Conservation (phyloP, 78 protist genomes). For the Dictyostelium purpureum region DNA sequence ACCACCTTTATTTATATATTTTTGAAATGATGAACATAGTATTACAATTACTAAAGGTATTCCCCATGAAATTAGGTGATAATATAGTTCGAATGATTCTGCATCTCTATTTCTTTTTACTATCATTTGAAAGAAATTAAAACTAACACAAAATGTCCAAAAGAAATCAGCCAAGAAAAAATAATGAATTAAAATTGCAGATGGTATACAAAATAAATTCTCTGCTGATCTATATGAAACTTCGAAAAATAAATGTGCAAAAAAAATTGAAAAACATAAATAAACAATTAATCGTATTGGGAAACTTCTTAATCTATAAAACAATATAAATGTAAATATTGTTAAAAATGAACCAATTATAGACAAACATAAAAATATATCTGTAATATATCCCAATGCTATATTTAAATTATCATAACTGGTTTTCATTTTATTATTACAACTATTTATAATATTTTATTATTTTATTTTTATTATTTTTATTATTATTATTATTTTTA, state of each 20-base stretch:
- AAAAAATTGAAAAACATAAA: conserved; percentile 52
- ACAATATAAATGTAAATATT: conserved; percentile 72
- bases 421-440: no score
- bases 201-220: conserved; percentile 33
- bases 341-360: conserved; percentile 74
- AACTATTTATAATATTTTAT: no score
- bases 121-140: conserved; percentile 52
- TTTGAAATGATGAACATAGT: conserved; percentile 10
- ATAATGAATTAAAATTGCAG: conserved; percentile 53
- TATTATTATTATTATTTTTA: no score
- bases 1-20: conserved; percentile 35
- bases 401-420: no score
- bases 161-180: conserved; percentile 76
- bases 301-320: conserved; percentile 59
- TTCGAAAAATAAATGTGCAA: conserved; percentile 51
- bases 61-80: conserved; percentile 74
- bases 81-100: conserved; percentile 61
- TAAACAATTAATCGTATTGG: conserved; percentile 70
- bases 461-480: no score
- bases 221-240: conserved; percentile 33
- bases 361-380: conserved; percentile 57
- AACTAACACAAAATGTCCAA: conserved; percentile 76
- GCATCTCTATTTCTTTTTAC: conserved; percentile 69
- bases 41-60: conserved; percentile 34
- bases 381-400: conserved; percentile 58